These are phyloP conservation scores for Aotearoamyces nothofagi DNA, from an alignment of 2,329 filamentous ascomycete species.

Conservation along the genomic window DNA sequence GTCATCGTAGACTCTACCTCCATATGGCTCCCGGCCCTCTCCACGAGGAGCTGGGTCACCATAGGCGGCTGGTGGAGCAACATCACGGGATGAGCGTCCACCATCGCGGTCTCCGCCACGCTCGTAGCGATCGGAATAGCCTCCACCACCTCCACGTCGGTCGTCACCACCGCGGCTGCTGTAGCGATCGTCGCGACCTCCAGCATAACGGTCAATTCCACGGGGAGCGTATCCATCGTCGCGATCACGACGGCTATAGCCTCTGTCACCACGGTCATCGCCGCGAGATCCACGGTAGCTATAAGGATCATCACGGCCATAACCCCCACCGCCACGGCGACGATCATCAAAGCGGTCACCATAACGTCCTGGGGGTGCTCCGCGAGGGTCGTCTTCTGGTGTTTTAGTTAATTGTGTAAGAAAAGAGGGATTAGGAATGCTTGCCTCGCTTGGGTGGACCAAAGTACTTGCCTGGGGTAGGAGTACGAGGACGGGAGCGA, in stretches of 20 bases:
- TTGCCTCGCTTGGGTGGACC: conserved; percentile 93
- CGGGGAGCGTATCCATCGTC: conserved; percentile 18
- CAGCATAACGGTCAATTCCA: conserved; percentile 22
- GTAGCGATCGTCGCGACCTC: conserved; percentile 18
- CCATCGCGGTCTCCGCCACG: conserved; percentile 32
- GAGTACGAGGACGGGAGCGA: conserved; percentile 83
- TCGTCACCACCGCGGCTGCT: conserved; percentile 22
- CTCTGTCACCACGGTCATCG: conserved; percentile 27
- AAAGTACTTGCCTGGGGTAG: conserved; percentile 97
- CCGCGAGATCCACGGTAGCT: conserved; percentile 34
- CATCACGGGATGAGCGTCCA: conserved; percentile 23
- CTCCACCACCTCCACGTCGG: conserved; percentile 28
- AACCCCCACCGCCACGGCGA: conserved; percentile 28
- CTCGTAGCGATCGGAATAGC: conserved; percentile 24
- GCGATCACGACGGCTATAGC: conserved; percentile 24
- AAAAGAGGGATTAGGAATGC: conserved; percentile 28
- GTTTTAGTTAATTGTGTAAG: conserved; percentile 19
- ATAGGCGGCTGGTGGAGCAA: conserved; percentile 23
- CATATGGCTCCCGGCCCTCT: conserved; percentile 27
- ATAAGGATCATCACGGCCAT: conserved; percentile 40
- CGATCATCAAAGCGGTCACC: conserved; percentile 49
- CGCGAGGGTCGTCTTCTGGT: conserved; percentile 36
- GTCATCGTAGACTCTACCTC: conserved; percentile 23
- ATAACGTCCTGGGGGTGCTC: conserved; percentile 27
- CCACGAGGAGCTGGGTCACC: conserved; percentile 26